Conservation (phyloP, 2,329 filamentous ascomycete genomes). For the Apiospora arundinis region DNA sequence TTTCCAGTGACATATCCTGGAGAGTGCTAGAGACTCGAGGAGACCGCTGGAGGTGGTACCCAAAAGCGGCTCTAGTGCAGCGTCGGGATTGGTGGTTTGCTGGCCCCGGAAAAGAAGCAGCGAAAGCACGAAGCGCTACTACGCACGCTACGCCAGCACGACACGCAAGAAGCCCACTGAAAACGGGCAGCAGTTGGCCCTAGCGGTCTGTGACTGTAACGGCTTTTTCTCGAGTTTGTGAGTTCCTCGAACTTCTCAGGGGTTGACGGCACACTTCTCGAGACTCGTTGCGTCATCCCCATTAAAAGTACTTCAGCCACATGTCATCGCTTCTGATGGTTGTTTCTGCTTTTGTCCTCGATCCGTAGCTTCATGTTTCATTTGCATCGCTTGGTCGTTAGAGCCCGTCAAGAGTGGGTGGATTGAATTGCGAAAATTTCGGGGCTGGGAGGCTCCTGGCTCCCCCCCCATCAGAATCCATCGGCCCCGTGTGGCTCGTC, state of each 20-base stretch:
- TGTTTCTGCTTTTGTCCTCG: neutral
- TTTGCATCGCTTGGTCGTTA: neutral
- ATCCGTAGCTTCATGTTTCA: slow-evolving; percentile 4
- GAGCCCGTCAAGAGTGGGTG: neutral
- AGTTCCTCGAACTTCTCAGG: too few relatives aligned
- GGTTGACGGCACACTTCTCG: neutral
- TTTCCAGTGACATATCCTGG: slow-evolving; percentile 11
- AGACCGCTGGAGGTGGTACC: neutral
- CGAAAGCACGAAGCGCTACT: neutral
- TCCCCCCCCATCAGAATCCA: neutral
- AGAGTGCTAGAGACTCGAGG: neutral
- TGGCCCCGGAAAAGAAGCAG: neutral
- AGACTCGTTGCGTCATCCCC: slow-evolving; percentile 3
- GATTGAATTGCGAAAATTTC: neutral
- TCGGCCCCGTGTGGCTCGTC: slow-evolving; percentile 7
- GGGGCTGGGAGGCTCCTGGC: neutral
- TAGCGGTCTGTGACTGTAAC: neutral
- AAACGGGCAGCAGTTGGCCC: neutral
- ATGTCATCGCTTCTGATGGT: slow-evolving; percentile 3
- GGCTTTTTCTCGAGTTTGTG: too few relatives aligned
- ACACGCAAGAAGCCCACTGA: slow-evolving; percentile 14
- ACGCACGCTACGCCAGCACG: neutral
- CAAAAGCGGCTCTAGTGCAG: neutral
- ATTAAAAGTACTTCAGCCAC: neutral
- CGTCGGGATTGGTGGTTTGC: neutral